phyloP scores from a whole-genome alignment of 225 moss, liverwort and hornwort species.

The Marchantia polymorpha region DNA sequence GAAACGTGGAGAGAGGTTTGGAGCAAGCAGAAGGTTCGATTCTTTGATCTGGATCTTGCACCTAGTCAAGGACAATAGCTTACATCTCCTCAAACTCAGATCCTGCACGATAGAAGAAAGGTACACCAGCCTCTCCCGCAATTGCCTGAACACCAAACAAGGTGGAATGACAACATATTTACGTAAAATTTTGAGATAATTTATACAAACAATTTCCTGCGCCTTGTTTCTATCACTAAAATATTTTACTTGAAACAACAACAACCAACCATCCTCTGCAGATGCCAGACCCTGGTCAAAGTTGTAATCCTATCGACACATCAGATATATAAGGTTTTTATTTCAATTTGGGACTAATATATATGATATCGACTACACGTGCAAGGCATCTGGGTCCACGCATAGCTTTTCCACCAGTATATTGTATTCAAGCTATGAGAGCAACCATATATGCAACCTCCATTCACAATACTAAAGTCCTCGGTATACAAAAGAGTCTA shows the following conservation, averaged over 20 bases:
- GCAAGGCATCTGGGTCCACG: too few relatives aligned
- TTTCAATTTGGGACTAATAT: too few relatives aligned
- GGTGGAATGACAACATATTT: neutral
- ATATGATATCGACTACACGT: too few relatives aligned
- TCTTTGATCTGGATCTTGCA: neutral
- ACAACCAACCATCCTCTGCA: neutral
- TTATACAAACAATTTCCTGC: too few relatives aligned
- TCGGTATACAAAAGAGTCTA: neutral
- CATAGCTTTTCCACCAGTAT: too few relatives aligned
- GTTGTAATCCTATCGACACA: too few relatives aligned
- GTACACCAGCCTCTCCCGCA: constrained; percentile 99
- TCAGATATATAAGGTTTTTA: too few relatives aligned
- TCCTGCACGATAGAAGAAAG: constrained; percentile 98
- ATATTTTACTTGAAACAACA: neutral
- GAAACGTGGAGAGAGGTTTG: neutral
- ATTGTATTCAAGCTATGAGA: too few relatives aligned
- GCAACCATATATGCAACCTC: too few relatives aligned
- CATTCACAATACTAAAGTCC: neutral
- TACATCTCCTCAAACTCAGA: constrained; percentile 99
- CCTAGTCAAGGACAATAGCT: constrained; percentile 24
- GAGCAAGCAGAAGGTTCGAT: neutral
- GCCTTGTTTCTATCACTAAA: neutral
- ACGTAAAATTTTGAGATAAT: too few relatives aligned
- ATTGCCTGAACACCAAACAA: constrained; percentile 60
- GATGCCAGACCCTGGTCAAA: neutral